A percentile compares a stretch with the other conserved stretches of the same genome.
Evolutionary conservation across 1,139 yeast species (phyloP).

Genomic region (Geotrichum aggregatum): DNA sequence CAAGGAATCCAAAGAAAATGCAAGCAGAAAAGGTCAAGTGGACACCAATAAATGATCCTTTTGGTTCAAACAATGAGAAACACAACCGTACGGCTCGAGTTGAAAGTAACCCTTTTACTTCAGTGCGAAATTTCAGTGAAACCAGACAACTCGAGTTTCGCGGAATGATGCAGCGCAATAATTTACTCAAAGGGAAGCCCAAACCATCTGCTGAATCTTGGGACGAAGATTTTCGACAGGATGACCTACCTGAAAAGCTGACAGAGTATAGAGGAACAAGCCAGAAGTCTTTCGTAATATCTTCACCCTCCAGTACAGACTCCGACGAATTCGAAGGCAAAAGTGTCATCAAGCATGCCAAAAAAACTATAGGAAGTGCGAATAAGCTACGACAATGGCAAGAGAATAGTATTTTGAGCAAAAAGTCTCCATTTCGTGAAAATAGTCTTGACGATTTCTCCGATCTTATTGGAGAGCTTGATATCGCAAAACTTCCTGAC

Average conservation of each 20-base stretch:
- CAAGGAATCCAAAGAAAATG: conserved; percentile 1
- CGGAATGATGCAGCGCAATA: conserved; percentile 19
- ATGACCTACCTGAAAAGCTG: conserved; percentile 20
- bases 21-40: not conserved
- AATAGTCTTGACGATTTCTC: conserved; percentile 29
- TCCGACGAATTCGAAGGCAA: not conserved
- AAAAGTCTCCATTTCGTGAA: conserved; percentile 27
- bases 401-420: conserved; percentile 17
- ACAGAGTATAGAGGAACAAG: conserved; percentile 7
- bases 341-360: conserved; percentile 11
- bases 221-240: conserved; percentile 27
- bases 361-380: not conserved
- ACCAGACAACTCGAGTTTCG: conserved; percentile 24
- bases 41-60: not conserved
- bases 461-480: conserved; percentile 32
- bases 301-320: conserved; percentile 8
- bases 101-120: conserved; percentile 21
- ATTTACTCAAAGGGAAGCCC: not conserved
- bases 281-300: not conserved
- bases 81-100: not conserved
- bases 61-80: not conserved
- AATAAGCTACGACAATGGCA: conserved; percentile 1
- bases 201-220: conserved; percentile 22
- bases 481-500: conserved; percentile 24
- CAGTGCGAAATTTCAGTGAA: conserved; percentile 24